A percentile compares a stretch with the other conserved stretches of the same genome.
phyloP scores from a whole-genome alignment of 352 stramenopile genomes.

The Phytophthora europaea region DNA sequence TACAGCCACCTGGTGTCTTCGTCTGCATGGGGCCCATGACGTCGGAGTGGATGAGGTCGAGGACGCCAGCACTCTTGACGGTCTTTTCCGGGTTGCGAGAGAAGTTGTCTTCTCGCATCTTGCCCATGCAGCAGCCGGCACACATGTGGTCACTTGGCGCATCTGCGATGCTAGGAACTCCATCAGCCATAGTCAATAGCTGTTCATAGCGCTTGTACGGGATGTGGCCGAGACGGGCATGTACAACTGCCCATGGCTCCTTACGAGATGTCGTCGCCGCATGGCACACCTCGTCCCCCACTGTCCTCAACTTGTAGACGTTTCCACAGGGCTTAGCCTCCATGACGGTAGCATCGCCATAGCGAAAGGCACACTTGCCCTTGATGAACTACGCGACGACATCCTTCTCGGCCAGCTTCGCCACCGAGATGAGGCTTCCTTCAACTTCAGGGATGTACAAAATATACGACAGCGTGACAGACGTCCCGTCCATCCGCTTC shows the following conservation, averaged over 20 bases:
- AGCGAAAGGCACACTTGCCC: conserved; percentile 22
- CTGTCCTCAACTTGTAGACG: conserved; percentile 29
- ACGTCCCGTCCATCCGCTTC: conserved; percentile 22
- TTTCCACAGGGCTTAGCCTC: conserved; percentile 26
- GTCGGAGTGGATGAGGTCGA: conserved; percentile 20
- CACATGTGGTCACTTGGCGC: neutral
- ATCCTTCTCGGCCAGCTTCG: conserved; percentile 27
- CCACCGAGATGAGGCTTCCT: conserved; percentile 25
- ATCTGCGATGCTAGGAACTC: conserved; percentile 1
- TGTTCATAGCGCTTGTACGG: conserved; percentile 15
- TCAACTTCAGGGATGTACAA: conserved; percentile 18
- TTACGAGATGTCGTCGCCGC: conserved; percentile 5
- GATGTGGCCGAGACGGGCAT: conserved; percentile 22
- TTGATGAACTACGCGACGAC: conserved; percentile 26
- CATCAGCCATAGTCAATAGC: conserved; percentile 17
- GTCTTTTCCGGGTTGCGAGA: conserved; percentile 7
- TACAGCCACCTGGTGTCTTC: conserved; percentile 15
- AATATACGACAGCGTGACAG: conserved; percentile 14
- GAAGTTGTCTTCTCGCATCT: conserved; percentile 16
- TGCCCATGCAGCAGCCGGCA: conserved; percentile 18
- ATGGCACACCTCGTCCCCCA: conserved; percentile 21
- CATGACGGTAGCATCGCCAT: conserved; percentile 10
- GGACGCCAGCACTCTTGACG: conserved; percentile 22
- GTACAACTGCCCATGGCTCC: conserved; percentile 17
- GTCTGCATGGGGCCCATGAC: conserved; percentile 34